A percentile compares a stretch with the other conserved stretches of the same genome.
These are phyloP conservation scores for Rhodosorus marinus DNA, from an alignment of 23 red algal genomes.

Conservation along the genomic window DNA sequence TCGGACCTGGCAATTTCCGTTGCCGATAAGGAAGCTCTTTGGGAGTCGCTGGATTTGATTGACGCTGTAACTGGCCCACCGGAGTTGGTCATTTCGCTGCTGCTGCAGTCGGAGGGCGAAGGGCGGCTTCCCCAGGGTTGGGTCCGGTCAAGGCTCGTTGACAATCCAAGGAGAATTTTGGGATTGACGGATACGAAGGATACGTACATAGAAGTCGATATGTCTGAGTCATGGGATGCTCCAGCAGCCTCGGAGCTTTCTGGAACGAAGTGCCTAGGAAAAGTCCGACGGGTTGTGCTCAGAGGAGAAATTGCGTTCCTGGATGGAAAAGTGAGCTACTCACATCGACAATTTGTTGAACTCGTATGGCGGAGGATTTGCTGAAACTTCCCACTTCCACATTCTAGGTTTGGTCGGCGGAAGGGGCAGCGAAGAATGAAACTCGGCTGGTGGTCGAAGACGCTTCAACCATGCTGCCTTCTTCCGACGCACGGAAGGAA, in stretches of 20 bases:
- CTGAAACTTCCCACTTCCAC: no score
- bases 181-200: constrained; percentile 6
- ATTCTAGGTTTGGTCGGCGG: no score
- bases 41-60: constrained; percentile 75
- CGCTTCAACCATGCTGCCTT: no score
- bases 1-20: constrained; percentile 2
- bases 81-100: constrained; percentile 40
- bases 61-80: constrained; percentile 75
- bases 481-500: no score
- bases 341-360: no score
- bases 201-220: constrained; percentile 61
- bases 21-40: constrained; percentile 69
- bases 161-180: constrained; percentile 42
- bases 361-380: no score
- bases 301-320: constrained; percentile 45
- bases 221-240: constrained; percentile 41
- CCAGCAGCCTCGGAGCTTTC: constrained; percentile 14
- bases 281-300: constrained; percentile 52
- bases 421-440: no score
- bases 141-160: constrained; percentile 38
- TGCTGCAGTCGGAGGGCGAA: constrained; percentile 32
- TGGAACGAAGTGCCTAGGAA: constrained; percentile 41
- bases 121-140: constrained; percentile 58
- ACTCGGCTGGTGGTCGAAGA: no score
- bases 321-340: constrained; percentile 77